Evolutionary conservation across 306 rosid genomes (phyloP), one percentile per base, ranked within the genome.

Genomic region (Trifolium repens): DNA sequence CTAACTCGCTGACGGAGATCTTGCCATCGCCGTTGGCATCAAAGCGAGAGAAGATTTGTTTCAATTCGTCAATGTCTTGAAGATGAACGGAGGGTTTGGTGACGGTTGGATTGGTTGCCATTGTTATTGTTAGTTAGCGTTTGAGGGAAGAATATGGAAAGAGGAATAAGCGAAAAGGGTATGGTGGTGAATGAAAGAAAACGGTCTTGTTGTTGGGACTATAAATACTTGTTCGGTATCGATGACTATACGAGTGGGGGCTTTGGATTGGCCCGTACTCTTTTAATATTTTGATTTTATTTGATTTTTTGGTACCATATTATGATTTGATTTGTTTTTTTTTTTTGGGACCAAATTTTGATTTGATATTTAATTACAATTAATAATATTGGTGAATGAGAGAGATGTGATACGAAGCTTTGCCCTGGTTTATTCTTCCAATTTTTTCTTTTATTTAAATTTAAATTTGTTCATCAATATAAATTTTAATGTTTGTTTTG

Each of bases 21-120:
- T 75, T 84, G 67, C 97, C 98, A 83, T 96, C 98, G 82, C 92
- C 96, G 89, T 96, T 90, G 47, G 85, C 1, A 64, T 96, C 98
- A 85, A 96, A 96, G 70, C 89, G 91, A 32, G 59, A 61, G 81
- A 96, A 96, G 47, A 96, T 96, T 65, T 76, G 81, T 69, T 54
- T 49, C 46, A 92, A 80, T 67, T 92, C 97, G 0, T 84, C 85
- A 80, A 17, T 68, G 85, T 83, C 75, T 50, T 87, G 84, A 77
- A 88, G 78, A 75, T 52, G 50, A 2, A 82, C 24, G 8, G 90
- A 69, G 13, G 84, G 53, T 17, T 71, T 78, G 50, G 84, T 7
- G 47, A 32, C 35, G 35, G n/a, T 37, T 17, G 67, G 83, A 44
- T 39, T 75, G 7, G 78, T 52, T 11, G 82, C 87, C 87, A 80